Conservation (phyloP, 2,329 filamentous ascomycete species). For the Claviceps spartinae region DNA sequence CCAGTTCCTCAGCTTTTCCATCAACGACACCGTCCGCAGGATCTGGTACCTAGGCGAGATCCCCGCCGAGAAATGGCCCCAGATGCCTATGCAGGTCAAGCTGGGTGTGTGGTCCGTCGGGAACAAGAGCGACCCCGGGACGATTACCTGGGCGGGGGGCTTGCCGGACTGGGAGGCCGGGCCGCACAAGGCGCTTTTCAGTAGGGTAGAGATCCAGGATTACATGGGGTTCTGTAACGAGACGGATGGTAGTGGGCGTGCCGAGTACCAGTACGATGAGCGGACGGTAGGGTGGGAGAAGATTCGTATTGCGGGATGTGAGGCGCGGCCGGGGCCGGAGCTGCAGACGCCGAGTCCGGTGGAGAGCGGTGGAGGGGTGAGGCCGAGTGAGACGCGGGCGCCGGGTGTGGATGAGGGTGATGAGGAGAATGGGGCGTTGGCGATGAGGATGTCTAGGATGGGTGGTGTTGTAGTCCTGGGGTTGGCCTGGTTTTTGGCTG, state of each 20-base stretch:
- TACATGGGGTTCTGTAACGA: slow-evolving; percentile 16
- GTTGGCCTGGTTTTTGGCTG: slow-evolving; percentile 7
- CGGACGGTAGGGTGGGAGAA: slow-evolving; percentile 16
- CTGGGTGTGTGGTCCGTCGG: slow-evolving; percentile 45
- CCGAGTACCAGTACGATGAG: slow-evolving; percentile 18
- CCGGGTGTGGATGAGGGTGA: not conserved
- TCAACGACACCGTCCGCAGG: slow-evolving; percentile 31
- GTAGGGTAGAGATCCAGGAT: slow-evolving; percentile 16
- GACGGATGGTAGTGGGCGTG: slow-evolving; percentile 4
- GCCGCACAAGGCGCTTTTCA: slow-evolving; percentile 15
- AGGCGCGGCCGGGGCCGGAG: slow-evolving; percentile 9
- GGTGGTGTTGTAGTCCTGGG: slow-evolving; percentile 6
- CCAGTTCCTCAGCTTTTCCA: slow-evolving; percentile 43
- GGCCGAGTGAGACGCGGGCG: not conserved
- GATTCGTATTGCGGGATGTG: slow-evolving; percentile 16
- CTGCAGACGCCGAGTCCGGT: slow-evolving; percentile 4
- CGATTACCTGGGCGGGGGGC: slow-evolving; percentile 55
- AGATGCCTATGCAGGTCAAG: slow-evolving; percentile 56
- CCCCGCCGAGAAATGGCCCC: slow-evolving; percentile 41
- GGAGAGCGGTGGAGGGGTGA: slow-evolving; percentile 2
- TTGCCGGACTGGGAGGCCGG: slow-evolving; percentile 18
- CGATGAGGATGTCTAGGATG: not conserved
- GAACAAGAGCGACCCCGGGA: slow-evolving; percentile 38
- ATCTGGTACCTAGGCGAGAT: slow-evolving; percentile 29
- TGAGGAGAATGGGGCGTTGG: slow-evolving; percentile 4